phyloP scores from a whole-genome alignment of 1,284 basidiomycete genomes.

The Cryptococcus sp. region DNA sequence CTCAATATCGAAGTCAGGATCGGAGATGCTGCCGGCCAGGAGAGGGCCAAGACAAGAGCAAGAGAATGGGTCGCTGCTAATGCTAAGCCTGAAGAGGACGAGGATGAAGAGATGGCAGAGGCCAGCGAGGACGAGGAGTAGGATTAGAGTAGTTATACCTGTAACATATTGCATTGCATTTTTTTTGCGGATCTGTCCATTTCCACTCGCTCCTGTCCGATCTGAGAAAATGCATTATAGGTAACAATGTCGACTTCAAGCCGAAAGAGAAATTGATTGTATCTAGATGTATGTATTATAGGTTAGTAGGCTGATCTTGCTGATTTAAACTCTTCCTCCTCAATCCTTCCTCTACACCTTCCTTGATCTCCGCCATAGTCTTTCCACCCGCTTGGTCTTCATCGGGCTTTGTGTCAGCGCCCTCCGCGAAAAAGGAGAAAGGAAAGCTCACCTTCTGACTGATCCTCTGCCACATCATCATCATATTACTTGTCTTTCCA shows the following conservation, averaged over 20 bases:
- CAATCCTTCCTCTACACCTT: slow-evolving; percentile 5
- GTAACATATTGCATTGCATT: too few relatives aligned
- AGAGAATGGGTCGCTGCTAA: slow-evolving; percentile 64
- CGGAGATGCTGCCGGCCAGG: slow-evolving; percentile 80
- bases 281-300: background rate
- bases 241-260: too few relatives aligned
- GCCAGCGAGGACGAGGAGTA: slow-evolving; percentile 9
- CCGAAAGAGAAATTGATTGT: too few relatives aligned
- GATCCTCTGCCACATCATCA: slow-evolving; percentile 41
- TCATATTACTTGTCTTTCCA: slow-evolving; percentile 26
- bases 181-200: too few relatives aligned
- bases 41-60: slow-evolving; percentile 78
- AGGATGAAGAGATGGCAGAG: slow-evolving; percentile 16
- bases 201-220: too few relatives aligned
- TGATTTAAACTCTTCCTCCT: background rate
- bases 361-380: slow-evolving; percentile 25
- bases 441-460: slow-evolving; percentile 27
- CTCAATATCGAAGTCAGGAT: slow-evolving; percentile 78
- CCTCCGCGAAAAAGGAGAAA: background rate
- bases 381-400: slow-evolving; percentile 31
- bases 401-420: slow-evolving; percentile 27
- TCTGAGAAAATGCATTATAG: too few relatives aligned
- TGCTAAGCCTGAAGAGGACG: slow-evolving; percentile 12
- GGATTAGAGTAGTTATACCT: slow-evolving; percentile 1
- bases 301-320: background rate